These are phyloP conservation scores for Saksenaea vasiformis DNA, from an alignment of 371 early-diverging fungal species.

Conservation along the genomic window DNA sequence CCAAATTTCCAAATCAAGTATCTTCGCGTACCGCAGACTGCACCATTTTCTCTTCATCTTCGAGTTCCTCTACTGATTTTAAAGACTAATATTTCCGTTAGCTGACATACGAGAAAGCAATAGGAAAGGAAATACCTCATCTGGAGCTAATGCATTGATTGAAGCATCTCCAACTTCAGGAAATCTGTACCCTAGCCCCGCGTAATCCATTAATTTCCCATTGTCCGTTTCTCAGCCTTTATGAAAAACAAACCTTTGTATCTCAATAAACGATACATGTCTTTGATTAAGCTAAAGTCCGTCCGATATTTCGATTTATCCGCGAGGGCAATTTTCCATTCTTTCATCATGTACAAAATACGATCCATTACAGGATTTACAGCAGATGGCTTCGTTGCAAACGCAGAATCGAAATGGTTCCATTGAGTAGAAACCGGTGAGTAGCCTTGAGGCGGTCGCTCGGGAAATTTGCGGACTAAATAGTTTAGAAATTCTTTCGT, in stretches of 20 bases:
- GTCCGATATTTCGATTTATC: constrained; percentile 82
- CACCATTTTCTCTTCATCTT: constrained; percentile 88
- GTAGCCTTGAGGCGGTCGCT: constrained; percentile 61
- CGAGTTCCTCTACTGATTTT: constrained; percentile 89
- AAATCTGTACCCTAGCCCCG: constrained; percentile 79
- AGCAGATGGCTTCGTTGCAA: constrained; percentile 1
- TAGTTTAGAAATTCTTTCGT: constrained; percentile 95
- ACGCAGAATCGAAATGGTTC: constrained; percentile 12
- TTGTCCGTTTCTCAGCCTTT: background rate
- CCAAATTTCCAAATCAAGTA: background rate
- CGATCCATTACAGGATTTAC: constrained; percentile 74
- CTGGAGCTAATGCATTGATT: constrained; percentile 65
- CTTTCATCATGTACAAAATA: constrained; percentile 89
- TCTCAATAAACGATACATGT: constrained; percentile 84
- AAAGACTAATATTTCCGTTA: constrained; percentile 41
- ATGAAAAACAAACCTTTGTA: background rate
- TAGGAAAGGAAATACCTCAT: constrained; percentile 35
- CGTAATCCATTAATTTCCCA: constrained; percentile 17
- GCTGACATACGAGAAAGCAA: constrained; percentile 6
- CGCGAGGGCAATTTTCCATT: constrained; percentile 89
- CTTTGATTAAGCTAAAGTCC: constrained; percentile 88
- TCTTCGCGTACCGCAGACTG: constrained; percentile 74
- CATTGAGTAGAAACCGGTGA: constrained; percentile 1
- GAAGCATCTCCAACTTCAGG: constrained; percentile 75
- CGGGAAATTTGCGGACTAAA: constrained; percentile 90